A percentile compares a stretch with the other conserved stretches of the same genome.
Evolutionary conservation across 768 basidiomycete genomes (phyloP).

Genomic region (Chalciporus piperatus): DNA sequence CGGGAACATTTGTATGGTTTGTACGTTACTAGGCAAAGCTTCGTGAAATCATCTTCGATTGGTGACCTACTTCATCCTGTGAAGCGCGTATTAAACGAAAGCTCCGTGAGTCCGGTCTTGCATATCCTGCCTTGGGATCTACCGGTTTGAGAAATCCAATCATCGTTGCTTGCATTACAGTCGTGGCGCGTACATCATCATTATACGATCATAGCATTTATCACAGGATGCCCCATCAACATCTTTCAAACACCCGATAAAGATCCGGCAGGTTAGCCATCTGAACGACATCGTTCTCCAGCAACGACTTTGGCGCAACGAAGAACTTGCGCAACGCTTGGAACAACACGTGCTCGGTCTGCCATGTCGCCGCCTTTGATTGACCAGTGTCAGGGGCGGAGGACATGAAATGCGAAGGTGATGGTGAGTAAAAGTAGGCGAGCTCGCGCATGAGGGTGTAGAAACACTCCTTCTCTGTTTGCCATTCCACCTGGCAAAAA

Average conservation of each 20-base stretch:
- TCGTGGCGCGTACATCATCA: not conserved
- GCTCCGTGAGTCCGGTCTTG: not conserved
- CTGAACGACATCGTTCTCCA: slow-evolving; percentile 77
- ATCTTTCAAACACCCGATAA: slow-evolving; percentile 93
- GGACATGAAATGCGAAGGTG: slow-evolving; percentile 17
- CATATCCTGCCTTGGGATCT: not conserved
- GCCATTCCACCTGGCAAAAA: slow-evolving; percentile 77
- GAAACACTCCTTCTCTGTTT: slow-evolving; percentile 81
- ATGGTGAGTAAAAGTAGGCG: slow-evolving; percentile 84
- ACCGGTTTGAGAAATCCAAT: not conserved
- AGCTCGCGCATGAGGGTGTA: slow-evolving; percentile 82
- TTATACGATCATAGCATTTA: not conserved
- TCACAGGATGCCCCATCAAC: slow-evolving; percentile 43
- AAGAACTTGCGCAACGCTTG: slow-evolving; percentile 82
- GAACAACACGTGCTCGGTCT: slow-evolving; percentile 88
- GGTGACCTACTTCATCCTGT: no score
- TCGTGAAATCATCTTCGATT: not conserved
- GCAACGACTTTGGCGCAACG: slow-evolving; percentile 58
- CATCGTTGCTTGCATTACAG: not conserved
- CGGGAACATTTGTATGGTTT: no score
- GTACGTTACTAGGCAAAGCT: not conserved
- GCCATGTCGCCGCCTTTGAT: slow-evolving; percentile 67
- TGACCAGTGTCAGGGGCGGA: slow-evolving; percentile 33
- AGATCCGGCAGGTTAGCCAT: slow-evolving; percentile 88
- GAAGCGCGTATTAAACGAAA: no score